These are phyloP conservation scores for Colletotrichum viniferum DNA, from an alignment of 2,329 filamentous ascomycete species.

Conservation along the genomic window DNA sequence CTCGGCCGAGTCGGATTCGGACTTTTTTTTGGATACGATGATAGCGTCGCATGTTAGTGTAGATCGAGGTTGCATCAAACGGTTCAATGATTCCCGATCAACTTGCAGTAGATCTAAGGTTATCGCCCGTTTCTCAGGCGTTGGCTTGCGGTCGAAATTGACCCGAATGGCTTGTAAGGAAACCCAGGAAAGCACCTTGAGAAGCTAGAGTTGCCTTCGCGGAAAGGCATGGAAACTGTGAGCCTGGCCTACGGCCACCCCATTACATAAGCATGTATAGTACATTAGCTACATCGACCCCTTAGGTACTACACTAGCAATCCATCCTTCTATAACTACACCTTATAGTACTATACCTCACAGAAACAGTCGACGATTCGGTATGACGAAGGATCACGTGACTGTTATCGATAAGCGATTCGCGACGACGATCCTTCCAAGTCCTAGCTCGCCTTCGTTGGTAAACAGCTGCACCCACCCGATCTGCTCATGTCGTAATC, in stretches of 20 bases:
- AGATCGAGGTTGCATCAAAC: background rate
- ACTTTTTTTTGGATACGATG: background rate
- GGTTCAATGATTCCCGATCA: background rate
- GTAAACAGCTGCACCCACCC: background rate
- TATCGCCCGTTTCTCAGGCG: background rate
- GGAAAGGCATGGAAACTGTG: background rate
- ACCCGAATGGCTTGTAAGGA: background rate
- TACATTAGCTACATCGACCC: too few relatives aligned
- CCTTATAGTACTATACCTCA: too few relatives aligned
- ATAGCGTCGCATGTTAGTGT: background rate
- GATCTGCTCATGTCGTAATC: background rate
- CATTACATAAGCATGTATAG: too few relatives aligned
- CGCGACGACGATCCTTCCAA: background rate
- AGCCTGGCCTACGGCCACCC: too few relatives aligned
- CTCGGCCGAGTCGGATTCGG: background rate
- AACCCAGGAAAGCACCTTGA: background rate
- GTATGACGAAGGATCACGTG: constrained; percentile 2
- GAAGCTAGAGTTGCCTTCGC: background rate
- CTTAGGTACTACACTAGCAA: too few relatives aligned
- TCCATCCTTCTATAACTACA: too few relatives aligned
- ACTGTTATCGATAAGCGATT: constrained; percentile 14
- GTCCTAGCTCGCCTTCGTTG: background rate
- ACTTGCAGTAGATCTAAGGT: background rate
- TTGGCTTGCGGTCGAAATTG: background rate
- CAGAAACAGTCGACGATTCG: background rate